Conservation (phyloP, 164 flowering plant genomes). For the Piper betle region DNA sequence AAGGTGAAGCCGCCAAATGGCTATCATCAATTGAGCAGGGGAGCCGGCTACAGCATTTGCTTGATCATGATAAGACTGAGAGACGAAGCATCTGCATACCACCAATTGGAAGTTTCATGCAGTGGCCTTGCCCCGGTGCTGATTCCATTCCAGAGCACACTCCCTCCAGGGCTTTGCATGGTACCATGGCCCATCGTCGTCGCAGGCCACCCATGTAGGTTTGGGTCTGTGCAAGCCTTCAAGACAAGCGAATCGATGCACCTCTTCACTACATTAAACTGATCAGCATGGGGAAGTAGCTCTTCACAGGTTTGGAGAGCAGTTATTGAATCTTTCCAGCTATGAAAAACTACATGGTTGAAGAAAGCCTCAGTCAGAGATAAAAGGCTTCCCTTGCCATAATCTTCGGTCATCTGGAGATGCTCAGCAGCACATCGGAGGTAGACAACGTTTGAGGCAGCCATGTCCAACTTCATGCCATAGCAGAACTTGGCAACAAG, state of each 20-base stretch:
- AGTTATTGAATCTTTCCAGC: constrained; percentile 78
- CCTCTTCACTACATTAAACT: constrained; percentile 50
- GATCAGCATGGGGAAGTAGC: constrained; percentile 62
- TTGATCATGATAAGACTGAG: constrained; percentile 70
- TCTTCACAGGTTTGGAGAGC: constrained; percentile 81
- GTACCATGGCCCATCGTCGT: constrained; percentile 64
- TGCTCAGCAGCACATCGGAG: constrained; percentile 78
- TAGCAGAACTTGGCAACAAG: constrained; percentile 90
- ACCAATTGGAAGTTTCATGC: constrained; percentile 72
- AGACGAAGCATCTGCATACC: constrained; percentile 81
- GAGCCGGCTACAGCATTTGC: constrained; percentile 58
- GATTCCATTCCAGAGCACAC: constrained; percentile 89
- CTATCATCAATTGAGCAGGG: constrained; percentile 66
- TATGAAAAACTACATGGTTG: constrained; percentile 58
- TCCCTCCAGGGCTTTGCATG: constrained; percentile 92
- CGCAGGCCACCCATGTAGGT: constrained; percentile 87
- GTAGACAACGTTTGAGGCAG: constrained; percentile 72
- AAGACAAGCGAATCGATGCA: constrained; percentile 69
- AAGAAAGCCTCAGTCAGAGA: constrained; percentile 68
- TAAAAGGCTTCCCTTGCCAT: constrained; percentile 73
- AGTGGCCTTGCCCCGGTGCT: constrained; percentile 83
- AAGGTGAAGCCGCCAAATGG: constrained; percentile 56
- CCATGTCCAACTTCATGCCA: constrained; percentile 83
- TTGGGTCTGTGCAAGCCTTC: constrained; percentile 77
- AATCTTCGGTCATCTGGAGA: constrained; percentile 87